Percentiles rank a stretch among this genome's conserved stretches.
Conservation (phyloP, 306 rosid genomes). For the Argentina anserina region DNA sequence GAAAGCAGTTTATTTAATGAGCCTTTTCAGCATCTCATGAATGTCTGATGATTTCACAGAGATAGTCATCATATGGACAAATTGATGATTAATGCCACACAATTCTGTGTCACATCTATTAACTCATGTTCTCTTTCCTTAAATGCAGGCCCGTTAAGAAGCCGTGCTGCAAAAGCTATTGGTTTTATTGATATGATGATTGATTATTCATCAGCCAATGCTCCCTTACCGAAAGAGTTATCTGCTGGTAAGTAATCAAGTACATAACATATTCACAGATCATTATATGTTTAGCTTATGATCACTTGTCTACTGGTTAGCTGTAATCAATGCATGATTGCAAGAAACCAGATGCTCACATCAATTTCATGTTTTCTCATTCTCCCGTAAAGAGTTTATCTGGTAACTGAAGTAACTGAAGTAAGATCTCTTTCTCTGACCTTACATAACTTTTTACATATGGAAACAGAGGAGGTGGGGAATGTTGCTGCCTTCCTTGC, state of each 20-base stretch:
- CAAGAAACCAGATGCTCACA: not conserved
- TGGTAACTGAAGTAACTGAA: not conserved
- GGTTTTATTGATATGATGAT: slow-evolving; percentile 94
- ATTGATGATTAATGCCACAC: not conserved
- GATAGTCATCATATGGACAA: not conserved
- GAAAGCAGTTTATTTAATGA: not conserved
- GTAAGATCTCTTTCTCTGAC: not conserved
- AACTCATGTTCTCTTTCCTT: not conserved
- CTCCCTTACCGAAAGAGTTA: slow-evolving; percentile 87
- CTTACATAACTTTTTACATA: not conserved
- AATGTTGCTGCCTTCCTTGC: slow-evolving; percentile 80
- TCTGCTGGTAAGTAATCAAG: slow-evolving; percentile 54
- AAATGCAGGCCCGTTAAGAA: slow-evolving; percentile 73
- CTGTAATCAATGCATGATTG: not conserved
- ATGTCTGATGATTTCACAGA: not conserved
- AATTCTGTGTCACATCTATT: not conserved
- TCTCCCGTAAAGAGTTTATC: not conserved
- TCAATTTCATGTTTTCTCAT: not conserved
- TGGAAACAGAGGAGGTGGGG: slow-evolving; percentile 79
- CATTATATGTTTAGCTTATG: not conserved
- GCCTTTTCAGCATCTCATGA: not conserved
- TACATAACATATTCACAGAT: not conserved
- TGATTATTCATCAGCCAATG: slow-evolving; percentile 75
- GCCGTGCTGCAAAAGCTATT: slow-evolving; percentile 97
- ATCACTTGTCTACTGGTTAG: not conserved